phyloP scores from a whole-genome alignment of 2,329 filamentous ascomycete genomes.

The Emydomyces testavorans region DNA sequence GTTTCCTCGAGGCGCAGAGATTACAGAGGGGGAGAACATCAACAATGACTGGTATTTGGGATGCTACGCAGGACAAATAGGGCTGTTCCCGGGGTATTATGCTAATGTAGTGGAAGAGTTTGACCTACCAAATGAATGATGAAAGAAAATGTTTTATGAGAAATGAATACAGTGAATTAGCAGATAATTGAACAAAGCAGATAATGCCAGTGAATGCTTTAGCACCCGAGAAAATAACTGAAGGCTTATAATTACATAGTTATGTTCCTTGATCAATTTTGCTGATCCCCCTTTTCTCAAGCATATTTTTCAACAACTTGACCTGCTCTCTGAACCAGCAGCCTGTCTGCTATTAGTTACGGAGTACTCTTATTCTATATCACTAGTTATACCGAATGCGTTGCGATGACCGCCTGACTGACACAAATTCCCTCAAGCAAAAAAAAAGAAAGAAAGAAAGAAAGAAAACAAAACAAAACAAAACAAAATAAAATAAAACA shows the following conservation, averaged over 20 bases:
- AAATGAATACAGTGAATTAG: constrained; percentile 1
- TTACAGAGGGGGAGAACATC: constrained; percentile 72
- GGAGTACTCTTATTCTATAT: too few relatives aligned
- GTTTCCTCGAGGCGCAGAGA: constrained; percentile 73
- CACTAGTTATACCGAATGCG: too few relatives aligned
- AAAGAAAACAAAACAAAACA: too few relatives aligned
- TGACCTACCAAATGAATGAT: constrained; percentile 3
- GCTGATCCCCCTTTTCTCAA: not conserved
- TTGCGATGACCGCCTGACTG: too few relatives aligned
- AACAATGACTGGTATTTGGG: constrained; percentile 89
- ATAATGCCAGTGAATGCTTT: not conserved
- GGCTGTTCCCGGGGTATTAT: constrained; percentile 71
- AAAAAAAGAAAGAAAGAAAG: not conserved
- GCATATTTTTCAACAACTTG: too few relatives aligned
- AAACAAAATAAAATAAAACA: too few relatives aligned
- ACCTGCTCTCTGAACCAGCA: too few relatives aligned
- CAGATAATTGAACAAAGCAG: not conserved
- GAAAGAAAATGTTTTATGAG: not conserved
- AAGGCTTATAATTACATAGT: not conserved
- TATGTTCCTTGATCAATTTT: not conserved
- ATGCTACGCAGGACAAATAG: constrained; percentile 66
- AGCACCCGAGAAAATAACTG: too few relatives aligned
- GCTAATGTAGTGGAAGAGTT: constrained; percentile 43
- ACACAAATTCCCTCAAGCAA: too few relatives aligned
- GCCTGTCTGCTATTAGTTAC: too few relatives aligned